Conservation (phyloP, 208 protist species). For the Phytomonas serpens region DNA sequence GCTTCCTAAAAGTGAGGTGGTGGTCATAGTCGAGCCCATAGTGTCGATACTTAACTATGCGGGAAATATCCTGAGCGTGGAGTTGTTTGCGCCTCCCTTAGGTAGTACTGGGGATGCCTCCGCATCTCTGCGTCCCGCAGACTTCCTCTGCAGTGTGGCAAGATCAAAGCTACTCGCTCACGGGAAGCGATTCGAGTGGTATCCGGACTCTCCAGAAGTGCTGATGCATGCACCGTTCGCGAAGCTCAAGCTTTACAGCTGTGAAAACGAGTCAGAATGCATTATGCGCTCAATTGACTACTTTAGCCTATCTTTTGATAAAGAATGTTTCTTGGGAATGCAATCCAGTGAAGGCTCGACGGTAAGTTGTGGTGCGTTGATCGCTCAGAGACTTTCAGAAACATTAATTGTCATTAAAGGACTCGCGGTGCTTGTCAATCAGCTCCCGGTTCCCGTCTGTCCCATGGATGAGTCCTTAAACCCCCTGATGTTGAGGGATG, state of each 20-base stretch:
- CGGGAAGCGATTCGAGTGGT: not conserved
- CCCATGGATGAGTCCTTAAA: not conserved
- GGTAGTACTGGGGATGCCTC: not conserved
- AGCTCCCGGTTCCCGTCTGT: not conserved
- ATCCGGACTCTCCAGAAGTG: not conserved
- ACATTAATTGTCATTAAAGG: not conserved
- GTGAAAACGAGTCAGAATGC: not conserved
- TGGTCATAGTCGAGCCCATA: not conserved
- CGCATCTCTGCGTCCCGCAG: not conserved
- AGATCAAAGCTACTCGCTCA: not conserved
- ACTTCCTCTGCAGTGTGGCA: not conserved
- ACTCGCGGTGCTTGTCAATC: not conserved
- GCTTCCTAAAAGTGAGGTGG: not conserved
- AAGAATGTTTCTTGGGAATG: not conserved
- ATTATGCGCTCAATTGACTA: conserved; percentile 2
- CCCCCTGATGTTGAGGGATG: not conserved
- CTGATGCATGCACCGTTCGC: not conserved
- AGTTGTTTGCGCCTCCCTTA: not conserved
- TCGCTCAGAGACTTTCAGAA: not conserved
- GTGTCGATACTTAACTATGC: not conserved
- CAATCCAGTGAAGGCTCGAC: not conserved
- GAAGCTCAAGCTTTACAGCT: not conserved
- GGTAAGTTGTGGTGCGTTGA: not conserved
- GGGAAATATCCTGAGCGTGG: not conserved
- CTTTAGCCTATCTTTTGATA: not conserved